phyloP scores from a whole-genome alignment of 306 rosid species.

The Vigna trinervia region DNA sequence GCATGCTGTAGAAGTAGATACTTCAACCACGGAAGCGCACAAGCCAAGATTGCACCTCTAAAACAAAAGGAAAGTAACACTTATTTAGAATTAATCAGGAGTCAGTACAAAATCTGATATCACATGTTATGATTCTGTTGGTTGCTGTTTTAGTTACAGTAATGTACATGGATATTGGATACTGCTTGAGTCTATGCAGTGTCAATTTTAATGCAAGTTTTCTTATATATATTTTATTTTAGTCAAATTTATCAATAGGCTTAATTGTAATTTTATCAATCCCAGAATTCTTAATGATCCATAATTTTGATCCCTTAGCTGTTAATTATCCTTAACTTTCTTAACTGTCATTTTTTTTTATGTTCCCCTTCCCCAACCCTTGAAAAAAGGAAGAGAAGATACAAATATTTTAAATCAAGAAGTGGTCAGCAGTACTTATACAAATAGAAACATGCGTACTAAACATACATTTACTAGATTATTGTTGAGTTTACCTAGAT shows the following conservation, averaged over 20 bases:
- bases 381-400: too few relatives aligned
- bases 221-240: not conserved
- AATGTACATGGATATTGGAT: not conserved
- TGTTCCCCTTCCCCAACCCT: not conserved
- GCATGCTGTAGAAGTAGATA: slow-evolving; percentile 72
- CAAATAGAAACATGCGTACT: not conserved
- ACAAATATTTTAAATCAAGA: too few relatives aligned
- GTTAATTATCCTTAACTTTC: not conserved
- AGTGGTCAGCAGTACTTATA: too few relatives aligned
- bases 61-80: not conserved
- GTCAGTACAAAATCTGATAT: slow-evolving; percentile 3
- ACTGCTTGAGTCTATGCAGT: not conserved
- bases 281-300: too few relatives aligned
- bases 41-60: slow-evolving; percentile 74
- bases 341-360: not conserved
- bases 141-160: too few relatives aligned
- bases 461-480: not conserved
- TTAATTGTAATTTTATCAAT: too few relatives aligned
- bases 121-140: too few relatives aligned
- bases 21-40: slow-evolving; percentile 76
- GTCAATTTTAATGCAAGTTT: not conserved
- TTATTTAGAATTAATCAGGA: slow-evolving; percentile 4
- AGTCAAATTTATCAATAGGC: not conserved
- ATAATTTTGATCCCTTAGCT: too few relatives aligned
- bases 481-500: slow-evolving; percentile 53